Conservation (phyloP, 371 early-diverging fungal genomes). For the Haplosporangium sp. region DNA sequence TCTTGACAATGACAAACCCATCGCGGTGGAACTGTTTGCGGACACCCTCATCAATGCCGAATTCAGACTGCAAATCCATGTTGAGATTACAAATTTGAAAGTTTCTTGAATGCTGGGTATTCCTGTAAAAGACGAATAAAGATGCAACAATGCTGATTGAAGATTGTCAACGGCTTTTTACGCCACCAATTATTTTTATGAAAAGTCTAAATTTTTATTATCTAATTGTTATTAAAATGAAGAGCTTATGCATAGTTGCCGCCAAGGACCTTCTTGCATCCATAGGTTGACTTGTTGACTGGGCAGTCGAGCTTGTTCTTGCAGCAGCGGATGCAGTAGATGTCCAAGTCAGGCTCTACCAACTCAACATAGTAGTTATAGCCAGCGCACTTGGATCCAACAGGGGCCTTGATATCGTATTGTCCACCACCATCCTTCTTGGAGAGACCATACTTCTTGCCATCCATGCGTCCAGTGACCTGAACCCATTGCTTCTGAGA, state of each 20-base stretch:
- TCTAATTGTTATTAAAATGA: background rate
- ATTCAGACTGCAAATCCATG: slow-evolving; percentile 9
- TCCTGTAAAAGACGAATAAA: background rate
- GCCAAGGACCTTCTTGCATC: slow-evolving; percentile 41
- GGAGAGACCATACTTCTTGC: slow-evolving; percentile 59
- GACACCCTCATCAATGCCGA: slow-evolving; percentile 2
- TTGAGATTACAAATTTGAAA: background rate
- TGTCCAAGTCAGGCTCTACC: slow-evolving; percentile 63
- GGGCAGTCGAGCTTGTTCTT: slow-evolving; percentile 57
- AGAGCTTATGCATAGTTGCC: slow-evolving; percentile 39
- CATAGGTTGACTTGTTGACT: slow-evolving; percentile 45
- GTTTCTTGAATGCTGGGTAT: background rate
- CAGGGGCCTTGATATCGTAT: slow-evolving; percentile 64
- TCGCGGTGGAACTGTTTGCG: slow-evolving; percentile 38
- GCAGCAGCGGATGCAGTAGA: slow-evolving; percentile 73
- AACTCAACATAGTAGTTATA: slow-evolving; percentile 66
- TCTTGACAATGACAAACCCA: slow-evolving; percentile 35
- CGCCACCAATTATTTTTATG: slow-evolving; percentile 3
- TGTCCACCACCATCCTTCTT: slow-evolving; percentile 68
- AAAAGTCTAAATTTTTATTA: background rate
- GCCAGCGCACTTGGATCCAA: slow-evolving; percentile 63
- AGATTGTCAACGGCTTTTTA: background rate
- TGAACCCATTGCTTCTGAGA: slow-evolving; percentile 59
- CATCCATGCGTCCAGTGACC: slow-evolving; percentile 68
- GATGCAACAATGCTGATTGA: background rate